phyloP scores from a whole-genome alignment of 2,329 filamentous ascomycete genomes.

The Fusarium duplospermum region DNA sequence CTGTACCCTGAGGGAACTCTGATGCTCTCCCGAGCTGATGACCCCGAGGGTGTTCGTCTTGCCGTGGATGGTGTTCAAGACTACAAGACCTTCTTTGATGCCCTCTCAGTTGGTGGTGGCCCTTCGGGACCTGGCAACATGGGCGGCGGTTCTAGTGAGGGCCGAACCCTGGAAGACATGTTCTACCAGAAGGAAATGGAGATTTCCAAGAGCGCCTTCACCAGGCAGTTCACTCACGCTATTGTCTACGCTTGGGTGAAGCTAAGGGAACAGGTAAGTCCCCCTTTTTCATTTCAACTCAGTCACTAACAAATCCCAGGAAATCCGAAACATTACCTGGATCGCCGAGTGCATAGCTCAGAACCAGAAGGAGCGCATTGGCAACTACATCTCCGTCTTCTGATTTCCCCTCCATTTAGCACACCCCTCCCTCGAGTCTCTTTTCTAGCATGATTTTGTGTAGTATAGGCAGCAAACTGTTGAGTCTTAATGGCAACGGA shows the following conservation, averaged over 20 bases:
- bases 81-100: slow-evolving; percentile 97
- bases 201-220: slow-evolving; percentile 94
- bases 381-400: slow-evolving; percentile 99
- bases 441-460: slow-evolving; percentile 52
- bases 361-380: slow-evolving; percentile 98
- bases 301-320: slow-evolving; percentile 65
- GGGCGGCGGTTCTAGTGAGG: slow-evolving; percentile 81
- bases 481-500: slow-evolving; percentile 53
- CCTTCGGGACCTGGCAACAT: slow-evolving; percentile 83
- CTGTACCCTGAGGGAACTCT: slow-evolving; percentile 94
- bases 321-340: slow-evolving; percentile 99
- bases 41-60: slow-evolving; percentile 91
- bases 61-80: slow-evolving; percentile 93
- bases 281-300: neutral
- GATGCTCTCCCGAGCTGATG: slow-evolving; percentile 95
- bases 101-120: slow-evolving; percentile 81
- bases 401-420: slow-evolving; percentile 55
- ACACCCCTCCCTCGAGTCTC: slow-evolving; percentile 32
- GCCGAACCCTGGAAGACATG: slow-evolving; percentile 93
- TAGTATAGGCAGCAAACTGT: slow-evolving; percentile 57
- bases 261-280: slow-evolving; percentile 89
- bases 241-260: slow-evolving; percentile 99
- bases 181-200: slow-evolving; percentile 99
- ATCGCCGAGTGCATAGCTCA: slow-evolving; percentile 99
- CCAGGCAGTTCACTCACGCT: slow-evolving; percentile 92